phyloP scores from a whole-genome alignment of 148 eudicot genomes.

The Beta vulgaris region DNA sequence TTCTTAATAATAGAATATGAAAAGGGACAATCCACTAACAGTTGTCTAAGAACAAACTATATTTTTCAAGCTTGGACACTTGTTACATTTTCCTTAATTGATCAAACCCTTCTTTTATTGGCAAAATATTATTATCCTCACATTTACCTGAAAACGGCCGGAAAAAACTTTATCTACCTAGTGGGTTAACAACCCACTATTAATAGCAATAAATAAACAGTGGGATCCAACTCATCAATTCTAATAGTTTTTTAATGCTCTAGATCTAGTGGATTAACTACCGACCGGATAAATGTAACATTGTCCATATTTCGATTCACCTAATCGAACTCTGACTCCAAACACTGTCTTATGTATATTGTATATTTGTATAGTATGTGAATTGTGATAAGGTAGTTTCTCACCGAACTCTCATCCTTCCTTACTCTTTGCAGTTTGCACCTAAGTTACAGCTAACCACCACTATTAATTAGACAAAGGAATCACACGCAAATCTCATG shows the following conservation, averaged over 20 bases:
- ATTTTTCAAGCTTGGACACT: constrained; percentile 1
- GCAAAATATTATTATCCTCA: neutral
- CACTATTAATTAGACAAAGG: neutral
- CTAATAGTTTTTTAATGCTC: too few species aligned
- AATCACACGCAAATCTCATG: constrained; percentile 1
- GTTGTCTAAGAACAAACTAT: constrained; percentile 15
- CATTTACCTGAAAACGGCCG: neutral
- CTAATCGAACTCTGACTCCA: neutral
- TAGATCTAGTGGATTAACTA: too few species aligned
- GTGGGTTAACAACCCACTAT: too few species aligned
- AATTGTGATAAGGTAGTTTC: neutral
- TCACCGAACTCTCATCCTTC: constrained; percentile 20
- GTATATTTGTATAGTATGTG: too few species aligned
- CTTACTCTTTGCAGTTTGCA: constrained; percentile 1
- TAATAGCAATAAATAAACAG: too few species aligned
- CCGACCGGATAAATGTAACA: too few species aligned
- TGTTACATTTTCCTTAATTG: constrained; percentile 14
- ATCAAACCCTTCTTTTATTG: constrained; percentile 7
- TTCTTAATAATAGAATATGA: constrained; percentile 6
- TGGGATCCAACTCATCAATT: too few species aligned
- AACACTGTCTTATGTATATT: neutral
- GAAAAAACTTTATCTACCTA: too few species aligned
- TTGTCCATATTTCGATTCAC: neutral
- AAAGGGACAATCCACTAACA: constrained; percentile 13
- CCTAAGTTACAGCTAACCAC: constrained; percentile 21